Base-by-base conservation (phyloP, 371 early-diverging fungal species). In the Syncephalastrum sp. region DNA sequence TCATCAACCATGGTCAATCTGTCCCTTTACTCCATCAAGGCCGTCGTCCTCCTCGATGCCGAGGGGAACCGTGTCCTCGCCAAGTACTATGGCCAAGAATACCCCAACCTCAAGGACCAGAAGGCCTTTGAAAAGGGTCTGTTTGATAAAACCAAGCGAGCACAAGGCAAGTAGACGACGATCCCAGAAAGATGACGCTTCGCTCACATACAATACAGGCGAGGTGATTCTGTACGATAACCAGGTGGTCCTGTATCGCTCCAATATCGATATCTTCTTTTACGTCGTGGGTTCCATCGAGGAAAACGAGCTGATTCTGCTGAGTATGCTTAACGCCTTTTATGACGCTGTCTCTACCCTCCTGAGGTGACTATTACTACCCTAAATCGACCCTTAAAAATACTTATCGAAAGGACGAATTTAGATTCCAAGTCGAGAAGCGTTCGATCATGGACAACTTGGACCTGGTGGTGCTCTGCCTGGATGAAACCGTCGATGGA, bases 401-500 rank as follows among this genome's bases (percentile, higher is more conserved):
- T 6, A 23, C 0, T 25, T 50, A 50, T 33, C 12, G 16, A 50
- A 52, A n/a, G 14, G 12, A 33, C 8, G 2, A 33, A 33, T 5
- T 10, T 79, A 90, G 90, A 75, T 87, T 84, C 56, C 94, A 93
- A 73, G 85, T 95, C 45, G 96, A 96, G 69, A 96, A 96, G 73
- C 87, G 95, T 47, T 79, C 87, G 45, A 76, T 97, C 14, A 74
- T 96, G 62, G 96, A 96, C 70, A 89, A 93, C 75, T 77, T 93
- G 54, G 98, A 98, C 74, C 73, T 93, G 47, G 91, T 93, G 1
- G 87, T 92, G 29, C 83, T 98, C 41, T 92, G 93, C 12, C 69
- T 98, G 56, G 98, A 98, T 75, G 98, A 98, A 68, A 89, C 91
- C 33, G 90, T 98, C 23, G 98, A 98, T 72, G 94, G 93, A 61